Evolutionary conservation across 129 eudicot genomes (phyloP), one percentile per base, ranked within the genome.

Genomic region (Deinandra increscens): DNA sequence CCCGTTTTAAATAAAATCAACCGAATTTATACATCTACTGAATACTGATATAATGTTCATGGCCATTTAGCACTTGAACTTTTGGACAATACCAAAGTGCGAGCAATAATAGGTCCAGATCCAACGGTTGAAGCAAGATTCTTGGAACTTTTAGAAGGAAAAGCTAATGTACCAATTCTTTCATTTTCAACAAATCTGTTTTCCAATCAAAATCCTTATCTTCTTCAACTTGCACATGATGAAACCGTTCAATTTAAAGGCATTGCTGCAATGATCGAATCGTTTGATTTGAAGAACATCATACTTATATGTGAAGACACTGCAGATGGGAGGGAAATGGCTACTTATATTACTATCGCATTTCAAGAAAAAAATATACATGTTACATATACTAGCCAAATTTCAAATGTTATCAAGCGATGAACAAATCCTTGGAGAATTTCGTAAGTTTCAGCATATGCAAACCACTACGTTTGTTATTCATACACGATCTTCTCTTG

Each of bases 241-340:
- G 85, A 84, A 72, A 75, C 76, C 67, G 42, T 38, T 68, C 79
- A 75, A 34, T 78, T 81, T 44, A 55, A 70, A 74, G 81, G 44
- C 54, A 73, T 73, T 73, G 78, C 81, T 41, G 51, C 82, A 49
- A 38, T 84, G 51, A 31, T 77, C 7, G 66, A 77, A 11, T 73
- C 70, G 8, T 77, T 77, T 53, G 48, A 73, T 17, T 70, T 70
- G 75, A 84, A 50, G 17, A 26, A 54, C 20, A 65, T 73, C 18
- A 55, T 76, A 29, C 19, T 80, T 71, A 66, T 85, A 37, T 59
- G 71, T 39, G 91, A 82, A 56, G 91, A 82, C 60, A 59, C 71
- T 36, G 64, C 58, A 19, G 53, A 66, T 33, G 79, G 80, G 9
- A 55, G 63, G 33, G 82, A 80, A 33, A 49, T 64, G 42, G 18